Evolutionary conservation across 331 rosid species (phyloP), one percentile per base, ranked within the genome.

Genomic region (Ulmus americana): DNA sequence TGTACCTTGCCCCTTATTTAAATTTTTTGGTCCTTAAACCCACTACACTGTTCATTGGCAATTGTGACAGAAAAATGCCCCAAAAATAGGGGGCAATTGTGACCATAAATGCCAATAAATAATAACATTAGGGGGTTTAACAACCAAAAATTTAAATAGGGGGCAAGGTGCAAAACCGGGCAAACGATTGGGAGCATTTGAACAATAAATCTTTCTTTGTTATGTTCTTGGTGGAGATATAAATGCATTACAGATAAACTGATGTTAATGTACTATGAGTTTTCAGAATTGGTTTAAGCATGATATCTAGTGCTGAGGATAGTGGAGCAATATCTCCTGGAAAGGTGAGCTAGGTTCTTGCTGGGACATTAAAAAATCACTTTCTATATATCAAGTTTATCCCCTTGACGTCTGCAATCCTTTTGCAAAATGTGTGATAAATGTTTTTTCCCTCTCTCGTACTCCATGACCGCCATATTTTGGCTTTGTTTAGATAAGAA

Each of bases 281-380:
- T 80, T 70, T 72, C 91, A 92, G 98, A 75, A 92, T 89, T 77
- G 98, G 95, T 65, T 83, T 70, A 61, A 83, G 98, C 74, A 92
- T 92, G 98, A 74, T 92, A 72, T 65, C 84, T 35, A 66, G 83
- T 70, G 98, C 98, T 1, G 98, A 89, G 76, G 82, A 89, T 68
- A 70, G 63, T 66, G 98, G 95, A 44, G 86, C 79, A 7, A 86
- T 92, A 70, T 71, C 84, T 69, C 95, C 95, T 0, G 92, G 90
- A 59, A 86, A 86, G 90, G 96, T 85, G 78, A 67, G 77, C 39
- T 63, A 28, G 59, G 48, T 45, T 63, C 51, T 56, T 10, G 11
- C 53, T 43, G 38, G 13, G 7, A 45, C 8, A 2, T 51, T 41
- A 49, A 10, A 44, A 39, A 42, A 58, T 48, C 28, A 42, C 53